Conservation (phyloP, 2,329 filamentous ascomycete species). For the Colletotrichum noveboracense region DNA sequence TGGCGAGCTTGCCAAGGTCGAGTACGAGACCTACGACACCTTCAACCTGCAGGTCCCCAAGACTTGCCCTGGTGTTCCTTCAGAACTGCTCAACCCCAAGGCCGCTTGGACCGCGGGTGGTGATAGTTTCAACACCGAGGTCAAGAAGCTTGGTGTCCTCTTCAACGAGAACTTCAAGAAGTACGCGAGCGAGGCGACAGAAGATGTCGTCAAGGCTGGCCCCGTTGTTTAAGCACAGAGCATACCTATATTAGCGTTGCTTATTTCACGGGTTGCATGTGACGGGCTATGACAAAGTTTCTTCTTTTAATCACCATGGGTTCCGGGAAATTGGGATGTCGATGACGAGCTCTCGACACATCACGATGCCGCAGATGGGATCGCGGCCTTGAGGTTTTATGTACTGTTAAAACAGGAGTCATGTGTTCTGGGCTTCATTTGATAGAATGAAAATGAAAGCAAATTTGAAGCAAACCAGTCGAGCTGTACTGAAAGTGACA, state of each 20-base stretch:
- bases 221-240: slow-evolving; percentile 41
- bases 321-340: slow-evolving; percentile 14
- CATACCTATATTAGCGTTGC: neutral
- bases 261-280: neutral
- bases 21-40: slow-evolving; percentile 94
- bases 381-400: neutral
- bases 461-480: neutral
- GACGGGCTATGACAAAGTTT: neutral
- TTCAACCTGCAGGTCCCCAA: slow-evolving; percentile 99
- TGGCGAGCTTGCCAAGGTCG: slow-evolving; percentile 88
- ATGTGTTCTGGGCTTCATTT: slow-evolving; percentile 1
- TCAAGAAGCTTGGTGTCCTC: slow-evolving; percentile 85
- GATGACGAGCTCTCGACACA: slow-evolving; percentile 12
- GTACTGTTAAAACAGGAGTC: slow-evolving; percentile 4
- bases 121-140: slow-evolving; percentile 84
- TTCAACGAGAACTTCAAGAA: slow-evolving; percentile 99
- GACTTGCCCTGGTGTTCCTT: slow-evolving; percentile 85
- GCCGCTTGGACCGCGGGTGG: slow-evolving; percentile 87
- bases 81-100: slow-evolving; percentile 92
- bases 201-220: slow-evolving; percentile 75
- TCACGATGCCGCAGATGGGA: neutral
- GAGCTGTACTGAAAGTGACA: too few relatives aligned
- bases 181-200: slow-evolving; percentile 84
- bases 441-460: slow-evolving; percentile 9
- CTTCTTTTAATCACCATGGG: neutral